A percentile compares a stretch with the other conserved stretches of the same genome.
Conservation (phyloP, 2,329 filamentous ascomycete genomes). For the Volutella citrinella region DNA sequence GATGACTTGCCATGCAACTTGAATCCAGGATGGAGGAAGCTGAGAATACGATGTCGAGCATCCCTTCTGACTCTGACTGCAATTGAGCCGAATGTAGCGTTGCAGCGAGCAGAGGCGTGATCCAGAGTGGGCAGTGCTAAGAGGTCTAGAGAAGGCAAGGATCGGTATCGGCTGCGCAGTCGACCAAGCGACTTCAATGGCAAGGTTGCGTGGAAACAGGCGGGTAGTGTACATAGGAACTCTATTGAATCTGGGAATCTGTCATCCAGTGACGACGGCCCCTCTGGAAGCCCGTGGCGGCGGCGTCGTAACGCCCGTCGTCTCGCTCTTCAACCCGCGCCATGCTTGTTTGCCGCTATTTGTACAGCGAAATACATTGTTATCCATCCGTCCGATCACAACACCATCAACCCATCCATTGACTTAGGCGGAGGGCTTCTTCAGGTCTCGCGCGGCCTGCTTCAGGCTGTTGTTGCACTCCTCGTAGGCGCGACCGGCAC, state of each 20-base stretch:
- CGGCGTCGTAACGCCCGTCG: conserved; percentile 16
- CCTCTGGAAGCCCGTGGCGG: conserved; percentile 19
- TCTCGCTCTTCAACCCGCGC: conserved; percentile 18
- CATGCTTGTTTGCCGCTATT: conserved; percentile 18
- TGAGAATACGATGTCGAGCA: too few relatives aligned
- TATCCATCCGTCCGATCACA: conserved; percentile 4
- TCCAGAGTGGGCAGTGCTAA: too few relatives aligned
- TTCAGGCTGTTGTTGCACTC: conserved; percentile 87
- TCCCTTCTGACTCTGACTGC: too few relatives aligned
- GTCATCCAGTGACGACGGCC: conserved; percentile 25
- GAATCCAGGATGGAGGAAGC: too few relatives aligned
- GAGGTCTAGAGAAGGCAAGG: too few relatives aligned
- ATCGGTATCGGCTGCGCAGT: too few relatives aligned
- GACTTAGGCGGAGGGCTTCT: conserved; percentile 47
- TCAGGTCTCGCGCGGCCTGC: conserved; percentile 57
- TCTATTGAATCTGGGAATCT: conserved; percentile 27
- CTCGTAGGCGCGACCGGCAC: conserved; percentile 94
- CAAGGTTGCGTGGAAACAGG: too few relatives aligned
- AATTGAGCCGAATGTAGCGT: too few relatives aligned
- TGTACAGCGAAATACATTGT: conserved; percentile 20
- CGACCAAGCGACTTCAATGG: too few relatives aligned
- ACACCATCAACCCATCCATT: conserved; percentile 4
- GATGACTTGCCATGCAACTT: too few relatives aligned
- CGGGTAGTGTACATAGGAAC: conserved; percentile 35
- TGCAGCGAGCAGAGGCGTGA: too few relatives aligned